phyloP scores from a whole-genome alignment of 495 filamentous ascomycete genomes.

The Pseudoneurospora amorphoporcata region DNA sequence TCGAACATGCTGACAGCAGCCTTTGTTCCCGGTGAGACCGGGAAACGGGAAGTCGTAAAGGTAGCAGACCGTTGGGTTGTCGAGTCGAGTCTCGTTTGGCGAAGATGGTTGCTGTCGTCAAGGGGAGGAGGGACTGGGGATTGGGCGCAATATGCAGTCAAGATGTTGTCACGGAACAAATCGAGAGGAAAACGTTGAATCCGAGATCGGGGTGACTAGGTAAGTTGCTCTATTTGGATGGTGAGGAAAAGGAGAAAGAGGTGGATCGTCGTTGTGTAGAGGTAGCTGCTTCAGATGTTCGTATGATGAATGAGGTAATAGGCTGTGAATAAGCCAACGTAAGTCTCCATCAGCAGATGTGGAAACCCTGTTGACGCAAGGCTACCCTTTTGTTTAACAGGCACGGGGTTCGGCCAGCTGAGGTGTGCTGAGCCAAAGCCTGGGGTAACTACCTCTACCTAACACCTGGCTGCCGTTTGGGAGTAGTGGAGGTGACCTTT shows the following conservation, averaged over 20 bases:
- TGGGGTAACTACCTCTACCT: background rate
- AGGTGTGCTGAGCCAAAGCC: background rate
- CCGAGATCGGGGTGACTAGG: background rate
- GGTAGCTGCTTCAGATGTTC: background rate
- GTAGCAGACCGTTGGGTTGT: background rate
- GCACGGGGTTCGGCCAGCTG: background rate
- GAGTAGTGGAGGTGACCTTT: background rate
- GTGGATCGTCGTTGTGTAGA: background rate
- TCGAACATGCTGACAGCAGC: constrained; percentile 54
- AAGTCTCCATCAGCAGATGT: background rate
- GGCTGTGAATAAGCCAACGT: background rate
- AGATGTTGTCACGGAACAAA: background rate
- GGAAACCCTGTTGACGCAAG: background rate
- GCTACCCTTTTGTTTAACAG: background rate
- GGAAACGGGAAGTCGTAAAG: background rate
- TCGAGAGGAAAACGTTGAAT: background rate
- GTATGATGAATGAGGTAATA: background rate
- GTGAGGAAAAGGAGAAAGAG: background rate
- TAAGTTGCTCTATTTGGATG: background rate
- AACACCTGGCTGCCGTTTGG: background rate
- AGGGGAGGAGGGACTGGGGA: background rate
- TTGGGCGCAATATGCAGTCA: background rate
- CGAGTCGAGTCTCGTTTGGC: background rate
- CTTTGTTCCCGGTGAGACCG: background rate
- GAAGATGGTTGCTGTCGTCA: background rate